phyloP scores from a whole-genome alignment of 352 stramenopile genomes.

The Halophytophthora polymorphica region DNA sequence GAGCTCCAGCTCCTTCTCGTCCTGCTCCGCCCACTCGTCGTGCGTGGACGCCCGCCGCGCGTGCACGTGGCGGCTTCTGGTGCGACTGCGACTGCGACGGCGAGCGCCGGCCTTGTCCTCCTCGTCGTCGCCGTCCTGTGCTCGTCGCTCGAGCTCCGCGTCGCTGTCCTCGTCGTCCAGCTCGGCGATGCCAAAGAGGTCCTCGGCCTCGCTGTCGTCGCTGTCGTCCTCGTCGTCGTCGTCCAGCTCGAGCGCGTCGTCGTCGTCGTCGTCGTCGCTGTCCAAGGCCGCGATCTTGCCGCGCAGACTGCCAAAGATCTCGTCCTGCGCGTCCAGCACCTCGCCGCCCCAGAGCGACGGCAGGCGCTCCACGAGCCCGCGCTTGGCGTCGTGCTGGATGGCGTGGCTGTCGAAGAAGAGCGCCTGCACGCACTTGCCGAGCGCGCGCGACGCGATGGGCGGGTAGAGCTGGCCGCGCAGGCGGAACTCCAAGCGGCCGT shows the following conservation, averaged over 20 bases:
- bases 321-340: constrained; percentile 57
- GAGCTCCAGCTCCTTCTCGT: constrained; percentile 62
- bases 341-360: constrained; percentile 71
- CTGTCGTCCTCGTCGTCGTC: constrained; percentile 35
- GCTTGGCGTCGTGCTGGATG: constrained; percentile 79
- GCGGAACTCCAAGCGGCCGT: constrained; percentile 66
- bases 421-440: constrained; percentile 68
- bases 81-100: constrained; percentile 10
- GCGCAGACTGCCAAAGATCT: constrained; percentile 45
- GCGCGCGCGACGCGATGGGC: constrained; percentile 57
- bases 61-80: constrained; percentile 8
- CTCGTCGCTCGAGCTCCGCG: constrained; percentile 9
- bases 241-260: constrained; percentile 32
- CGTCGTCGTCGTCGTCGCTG: constrained; percentile 50
- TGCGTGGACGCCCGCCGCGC: constrained; percentile 31
- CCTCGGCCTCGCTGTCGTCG: constrained; percentile 33
- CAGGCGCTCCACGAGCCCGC: constrained; percentile 63
- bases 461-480: constrained; percentile 65
- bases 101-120: background rate
- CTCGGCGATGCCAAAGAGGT: constrained; percentile 26
- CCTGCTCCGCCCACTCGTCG: constrained; percentile 62
- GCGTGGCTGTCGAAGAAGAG: constrained; percentile 82
- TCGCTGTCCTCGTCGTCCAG: constrained; percentile 2
- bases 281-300: constrained; percentile 34
- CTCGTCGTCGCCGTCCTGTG: constrained; percentile 1